phyloP scores from a whole-genome alignment of 805 yeast genomes.

The Hanseniaspora thailandica region DNA sequence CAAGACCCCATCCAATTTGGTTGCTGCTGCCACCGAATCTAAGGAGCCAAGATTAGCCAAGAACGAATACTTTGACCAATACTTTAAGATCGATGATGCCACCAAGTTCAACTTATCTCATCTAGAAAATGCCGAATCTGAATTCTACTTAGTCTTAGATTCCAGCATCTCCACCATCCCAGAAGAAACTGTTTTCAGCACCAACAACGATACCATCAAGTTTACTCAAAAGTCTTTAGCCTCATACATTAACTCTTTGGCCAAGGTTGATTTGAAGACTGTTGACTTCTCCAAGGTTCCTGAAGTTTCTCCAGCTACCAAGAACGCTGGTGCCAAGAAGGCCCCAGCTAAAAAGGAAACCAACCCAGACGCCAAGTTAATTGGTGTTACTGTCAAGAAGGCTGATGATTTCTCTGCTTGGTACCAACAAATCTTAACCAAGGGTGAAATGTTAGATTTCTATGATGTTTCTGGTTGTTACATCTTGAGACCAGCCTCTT shows the following conservation, averaged over 20 bases:
- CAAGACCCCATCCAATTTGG: slow-evolving; percentile 50
- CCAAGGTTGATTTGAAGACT: slow-evolving; percentile 26
- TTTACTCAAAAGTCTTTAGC: slow-evolving; percentile 24
- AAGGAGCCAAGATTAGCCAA: slow-evolving; percentile 85
- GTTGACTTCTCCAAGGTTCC: slow-evolving; percentile 42
- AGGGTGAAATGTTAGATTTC: slow-evolving; percentile 97
- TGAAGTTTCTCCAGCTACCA: slow-evolving; percentile 30
- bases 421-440: slow-evolving; percentile 92
- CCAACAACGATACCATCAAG: slow-evolving; percentile 22
- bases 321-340: slow-evolving; percentile 20
- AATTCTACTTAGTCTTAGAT: slow-evolving; percentile 26
- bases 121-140: slow-evolving; percentile 30
- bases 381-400: slow-evolving; percentile 94
- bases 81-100: slow-evolving; percentile 29
- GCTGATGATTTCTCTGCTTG: slow-evolving; percentile 85
- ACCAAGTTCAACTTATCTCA: slow-evolving; percentile 26
- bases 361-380: slow-evolving; percentile 73
- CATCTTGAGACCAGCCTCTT: slow-evolving; percentile 91
- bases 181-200: slow-evolving; percentile 24
- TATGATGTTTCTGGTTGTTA: slow-evolving; percentile 98
- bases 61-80: slow-evolving; percentile 60
- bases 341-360: slow-evolving; percentile 25
- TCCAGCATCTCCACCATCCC: slow-evolving; percentile 29
- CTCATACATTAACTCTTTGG: slow-evolving; percentile 33
- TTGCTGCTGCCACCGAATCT: slow-evolving; percentile 56